These are phyloP conservation scores for Helminthosporium solani DNA, from an alignment of 2,329 filamentous ascomycete species.

Conservation along the genomic window DNA sequence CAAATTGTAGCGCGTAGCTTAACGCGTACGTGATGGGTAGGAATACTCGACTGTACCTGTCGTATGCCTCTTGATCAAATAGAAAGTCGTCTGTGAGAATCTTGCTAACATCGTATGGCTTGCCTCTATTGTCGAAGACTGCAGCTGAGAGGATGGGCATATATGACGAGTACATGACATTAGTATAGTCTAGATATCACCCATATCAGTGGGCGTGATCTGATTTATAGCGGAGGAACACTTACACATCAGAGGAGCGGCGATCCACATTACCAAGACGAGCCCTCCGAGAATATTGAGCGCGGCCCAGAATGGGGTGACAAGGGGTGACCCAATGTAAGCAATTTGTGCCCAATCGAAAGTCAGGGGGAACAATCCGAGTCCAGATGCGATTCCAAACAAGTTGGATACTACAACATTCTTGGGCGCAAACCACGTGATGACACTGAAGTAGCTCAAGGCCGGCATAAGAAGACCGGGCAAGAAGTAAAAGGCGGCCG, in stretches of 20 bases:
- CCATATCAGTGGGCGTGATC: not conserved
- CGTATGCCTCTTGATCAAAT: conserved; percentile 75
- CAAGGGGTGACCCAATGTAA: conserved; percentile 78
- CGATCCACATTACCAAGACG: conserved; percentile 80
- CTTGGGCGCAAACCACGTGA: conserved; percentile 85
- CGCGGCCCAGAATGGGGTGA: conserved; percentile 84
- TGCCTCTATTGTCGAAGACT: conserved; percentile 82
- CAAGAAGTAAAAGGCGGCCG: conserved; percentile 81
- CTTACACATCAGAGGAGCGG: conserved; percentile 71
- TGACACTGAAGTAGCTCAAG: conserved; percentile 82
- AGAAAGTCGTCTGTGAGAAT: conserved; percentile 76
- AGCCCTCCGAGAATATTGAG: conserved; percentile 81
- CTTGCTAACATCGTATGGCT: conserved; percentile 76
- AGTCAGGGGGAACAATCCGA: conserved; percentile 80
- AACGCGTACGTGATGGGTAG: conserved; percentile 84
- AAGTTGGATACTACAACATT: conserved; percentile 85
- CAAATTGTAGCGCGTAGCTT: conserved; percentile 84
- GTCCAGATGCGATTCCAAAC: conserved; percentile 80
- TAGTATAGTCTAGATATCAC: conserved; percentile 62
- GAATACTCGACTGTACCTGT: conserved; percentile 80
- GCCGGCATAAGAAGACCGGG: conserved; percentile 81
- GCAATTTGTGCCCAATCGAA: conserved; percentile 93
- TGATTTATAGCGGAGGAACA: not conserved
- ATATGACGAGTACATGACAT: conserved; percentile 77
- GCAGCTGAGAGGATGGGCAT: conserved; percentile 83